Base-by-base conservation (phyloP, 148 eudicot species). In the Oxyria digyna region DNA sequence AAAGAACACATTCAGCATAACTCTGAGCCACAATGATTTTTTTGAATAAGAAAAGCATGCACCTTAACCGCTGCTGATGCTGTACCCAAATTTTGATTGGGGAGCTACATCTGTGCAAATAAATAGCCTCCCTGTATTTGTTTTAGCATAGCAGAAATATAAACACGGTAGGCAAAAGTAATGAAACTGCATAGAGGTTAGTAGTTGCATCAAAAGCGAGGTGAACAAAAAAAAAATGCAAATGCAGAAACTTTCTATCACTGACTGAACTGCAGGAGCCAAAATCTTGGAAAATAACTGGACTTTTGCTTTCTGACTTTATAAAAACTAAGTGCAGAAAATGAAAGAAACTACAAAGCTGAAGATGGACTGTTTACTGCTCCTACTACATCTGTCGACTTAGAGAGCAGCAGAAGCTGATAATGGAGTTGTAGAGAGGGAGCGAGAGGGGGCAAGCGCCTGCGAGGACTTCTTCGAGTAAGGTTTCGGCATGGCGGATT, bases 381-480 rank as follows among this genome's bases (percentile, higher is more conserved):
- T 12, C 5, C 65, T 59, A 27, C 37, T 13, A 59, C 65, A 29
- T 59, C 65, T 5, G 35, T 5, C 6, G 35, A 26, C 29, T 59
- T 31, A 29, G 89, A 11, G 82, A 73, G 29, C 89, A 88, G 31
- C 92, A 86, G 75, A 86, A 86, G 5, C 75, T 74, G 21, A 94
- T 82, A 41, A 94, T 76, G 59, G 87, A 73, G 71, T 94, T 94
- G 73, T 74, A 90, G 8, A 94, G 85, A 0, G 85, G 78, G 33
- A 84, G 75, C 43, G 68, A 77, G 0, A 80, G 70, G 4, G 86
- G 68, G 72, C 95, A 87, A 9, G 96, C 91, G 4, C 98, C 98
- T 15, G 98, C 92, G 26, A 93, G 75, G 17, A 90, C 84, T 45
- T 89, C 96, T 15, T 90, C 86, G 35, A 90, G 72, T 18, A 93